Conservation (phyloP, 371 early-diverging fungal genomes). For the Saksenaea vasiformis region DNA sequence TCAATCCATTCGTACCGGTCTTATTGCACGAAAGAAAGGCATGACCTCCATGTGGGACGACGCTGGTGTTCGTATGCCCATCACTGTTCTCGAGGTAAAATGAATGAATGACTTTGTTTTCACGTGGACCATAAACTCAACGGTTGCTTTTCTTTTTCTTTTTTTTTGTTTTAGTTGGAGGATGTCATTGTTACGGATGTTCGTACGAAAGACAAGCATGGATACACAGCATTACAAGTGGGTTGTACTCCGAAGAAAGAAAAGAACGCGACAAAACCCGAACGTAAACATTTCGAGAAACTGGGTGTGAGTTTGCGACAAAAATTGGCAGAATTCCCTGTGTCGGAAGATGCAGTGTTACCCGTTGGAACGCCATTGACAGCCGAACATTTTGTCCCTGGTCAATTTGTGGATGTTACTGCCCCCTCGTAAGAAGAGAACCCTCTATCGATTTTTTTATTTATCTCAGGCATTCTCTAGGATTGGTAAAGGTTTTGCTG, state of each 20-base stretch:
- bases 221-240: constrained; percentile 76
- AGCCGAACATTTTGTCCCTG: constrained; percentile 91
- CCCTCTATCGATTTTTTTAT: neutral
- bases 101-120: neutral
- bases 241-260: constrained; percentile 72
- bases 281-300: constrained; percentile 75
- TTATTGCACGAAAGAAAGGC: constrained; percentile 89
- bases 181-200: constrained; percentile 74
- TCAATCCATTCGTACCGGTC: constrained; percentile 69
- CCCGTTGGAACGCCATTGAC: constrained; percentile 79
- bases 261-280: constrained; percentile 67
- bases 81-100: constrained; percentile 92
- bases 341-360: constrained; percentile 84
- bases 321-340: constrained; percentile 80
- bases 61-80: constrained; percentile 87
- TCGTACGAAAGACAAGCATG: constrained; percentile 61
- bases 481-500: constrained; percentile 95
- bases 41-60: constrained; percentile 96
- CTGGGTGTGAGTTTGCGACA: constrained; percentile 77
- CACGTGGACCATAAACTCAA: neutral
- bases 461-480: constrained; percentile 34
- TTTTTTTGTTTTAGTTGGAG: constrained; percentile 53
- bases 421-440: constrained; percentile 71
- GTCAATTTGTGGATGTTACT: constrained; percentile 92
- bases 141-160: neutral